A percentile compares a stretch with the other conserved stretches of the same genome.
These are phyloP conservation scores for Aspergillus olivimuriae DNA, from an alignment of 495 filamentous ascomycete genomes.

Conservation along the genomic window DNA sequence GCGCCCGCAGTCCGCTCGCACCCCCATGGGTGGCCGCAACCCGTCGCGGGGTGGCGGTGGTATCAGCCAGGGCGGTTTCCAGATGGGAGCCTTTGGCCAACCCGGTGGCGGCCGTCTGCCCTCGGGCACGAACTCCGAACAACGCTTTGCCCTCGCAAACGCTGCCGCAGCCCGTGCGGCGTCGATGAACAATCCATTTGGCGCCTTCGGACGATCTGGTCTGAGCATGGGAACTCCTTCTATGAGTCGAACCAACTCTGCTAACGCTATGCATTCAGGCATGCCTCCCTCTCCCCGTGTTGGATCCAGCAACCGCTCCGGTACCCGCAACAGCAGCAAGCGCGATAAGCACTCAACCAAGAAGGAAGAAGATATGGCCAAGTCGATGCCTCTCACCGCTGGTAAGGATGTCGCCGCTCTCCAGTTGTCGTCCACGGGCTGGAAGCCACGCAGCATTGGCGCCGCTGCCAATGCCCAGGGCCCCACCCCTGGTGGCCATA, in stretches of 20 bases:
- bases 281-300: conserved; percentile 50
- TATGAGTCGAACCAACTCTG: conserved; percentile 50
- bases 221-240: conserved; percentile 52
- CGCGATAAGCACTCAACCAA: conserved; percentile 50
- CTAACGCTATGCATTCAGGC: conserved; percentile 36
- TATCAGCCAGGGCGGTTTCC: conserved; percentile 35
- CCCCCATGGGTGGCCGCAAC: conserved; percentile 46
- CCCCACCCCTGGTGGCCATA: conserved; percentile 52
- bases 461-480: conserved; percentile 34
- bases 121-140: conserved; percentile 56
- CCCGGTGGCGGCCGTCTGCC: conserved; percentile 47
- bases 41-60: conserved; percentile 42
- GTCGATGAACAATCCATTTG: conserved; percentile 51
- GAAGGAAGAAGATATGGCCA: conserved; percentile 58
- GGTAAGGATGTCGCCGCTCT: conserved; percentile 77
- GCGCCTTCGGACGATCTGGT: conserved; percentile 48
- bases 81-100: conserved; percentile 68
- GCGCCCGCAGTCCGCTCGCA: conserved; percentile 66
- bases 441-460: conserved; percentile 79
- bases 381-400: conserved; percentile 83
- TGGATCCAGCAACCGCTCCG: conserved; percentile 45
- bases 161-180: conserved; percentile 28
- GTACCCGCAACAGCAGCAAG: conserved; percentile 51
- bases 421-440: conserved; percentile 60
- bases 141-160: conserved; percentile 25